phyloP scores from a whole-genome alignment of 2,329 filamentous ascomycete genomes.

The Penicillium concentricum region DNA sequence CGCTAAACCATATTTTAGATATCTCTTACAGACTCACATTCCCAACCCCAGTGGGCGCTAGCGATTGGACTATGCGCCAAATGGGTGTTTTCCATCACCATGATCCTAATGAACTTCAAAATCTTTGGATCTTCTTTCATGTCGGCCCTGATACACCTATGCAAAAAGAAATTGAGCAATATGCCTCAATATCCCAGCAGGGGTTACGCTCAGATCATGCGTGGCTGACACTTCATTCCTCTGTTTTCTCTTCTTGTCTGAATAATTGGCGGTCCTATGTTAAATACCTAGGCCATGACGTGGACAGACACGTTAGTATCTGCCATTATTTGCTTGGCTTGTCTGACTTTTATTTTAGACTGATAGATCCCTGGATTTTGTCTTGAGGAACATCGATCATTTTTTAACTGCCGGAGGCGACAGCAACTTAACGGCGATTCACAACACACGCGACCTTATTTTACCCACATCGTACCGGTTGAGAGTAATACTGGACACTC shows the following conservation, averaged over 20 bases:
- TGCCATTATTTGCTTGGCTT: neutral
- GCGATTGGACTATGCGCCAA: constrained; percentile 20
- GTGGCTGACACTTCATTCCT: neutral
- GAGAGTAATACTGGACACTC: neutral
- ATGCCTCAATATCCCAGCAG: neutral
- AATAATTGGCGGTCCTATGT: neutral
- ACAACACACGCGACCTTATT: constrained; percentile 3
- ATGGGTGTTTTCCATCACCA: constrained; percentile 18
- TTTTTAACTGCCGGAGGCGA: neutral
- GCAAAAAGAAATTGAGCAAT: neutral
- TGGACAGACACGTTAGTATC: neutral
- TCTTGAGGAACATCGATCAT: neutral
- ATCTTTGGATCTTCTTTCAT: constrained; percentile 22
- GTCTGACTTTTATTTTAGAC: neutral
- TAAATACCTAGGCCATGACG: neutral
- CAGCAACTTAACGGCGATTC: neutral
- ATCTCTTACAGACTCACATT: constrained; percentile 14
- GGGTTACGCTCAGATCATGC: neutral
- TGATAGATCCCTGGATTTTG: neutral
- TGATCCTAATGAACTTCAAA: constrained; percentile 3
- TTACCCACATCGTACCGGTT: neutral
- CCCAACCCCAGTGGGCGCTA: neutral
- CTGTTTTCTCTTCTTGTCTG: neutral
- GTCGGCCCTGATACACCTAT: neutral
- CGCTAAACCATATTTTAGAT: constrained; percentile 4